Evolutionary conservation across 208 protist species (phyloP).

Genomic region (Paratrypanosoma confusum): DNA sequence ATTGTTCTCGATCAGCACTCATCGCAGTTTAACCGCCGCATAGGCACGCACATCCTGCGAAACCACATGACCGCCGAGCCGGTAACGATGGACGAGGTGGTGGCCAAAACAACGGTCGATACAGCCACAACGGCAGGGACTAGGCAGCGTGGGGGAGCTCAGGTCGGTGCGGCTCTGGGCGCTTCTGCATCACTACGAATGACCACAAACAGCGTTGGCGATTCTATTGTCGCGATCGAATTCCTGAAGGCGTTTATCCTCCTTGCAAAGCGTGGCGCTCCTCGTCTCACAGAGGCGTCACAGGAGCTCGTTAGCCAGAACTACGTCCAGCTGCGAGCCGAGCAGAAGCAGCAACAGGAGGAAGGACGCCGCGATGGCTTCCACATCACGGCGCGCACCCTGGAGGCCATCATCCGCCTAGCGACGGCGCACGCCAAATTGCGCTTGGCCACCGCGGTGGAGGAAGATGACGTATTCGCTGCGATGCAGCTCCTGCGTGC

Average conservation of each 20-base stretch:
- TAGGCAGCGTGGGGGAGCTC: background rate
- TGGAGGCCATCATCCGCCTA: slow-evolving; percentile 96
- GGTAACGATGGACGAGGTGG: slow-evolving; percentile 35
- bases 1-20: slow-evolving; percentile 97
- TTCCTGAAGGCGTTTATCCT: slow-evolving; percentile 97
- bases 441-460: slow-evolving; percentile 72
- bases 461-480: slow-evolving; percentile 74
- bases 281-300: slow-evolving; percentile 79
- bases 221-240: slow-evolving; percentile 86
- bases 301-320: slow-evolving; percentile 70
- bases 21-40: slow-evolving; percentile 82
- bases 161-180: background rate
- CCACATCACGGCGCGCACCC: slow-evolving; percentile 92
- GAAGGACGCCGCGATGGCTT: slow-evolving; percentile 60
- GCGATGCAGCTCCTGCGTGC: slow-evolving; percentile 76
- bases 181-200: slow-evolving; percentile 26
- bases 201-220: slow-evolving; percentile 72
- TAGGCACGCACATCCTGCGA: slow-evolving; percentile 94
- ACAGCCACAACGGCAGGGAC: slow-evolving; percentile 9
- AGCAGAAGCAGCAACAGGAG: slow-evolving; percentile 58
- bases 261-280: slow-evolving; percentile 76
- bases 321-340: slow-evolving; percentile 87
- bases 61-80: slow-evolving; percentile 86
- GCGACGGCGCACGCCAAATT: slow-evolving; percentile 92
- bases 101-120: slow-evolving; percentile 59